Evolutionary conservation across 1,284 basidiomycete genomes (phyloP), one percentile per base, ranked within the genome.

Genomic region (Irpex sp.): DNA sequence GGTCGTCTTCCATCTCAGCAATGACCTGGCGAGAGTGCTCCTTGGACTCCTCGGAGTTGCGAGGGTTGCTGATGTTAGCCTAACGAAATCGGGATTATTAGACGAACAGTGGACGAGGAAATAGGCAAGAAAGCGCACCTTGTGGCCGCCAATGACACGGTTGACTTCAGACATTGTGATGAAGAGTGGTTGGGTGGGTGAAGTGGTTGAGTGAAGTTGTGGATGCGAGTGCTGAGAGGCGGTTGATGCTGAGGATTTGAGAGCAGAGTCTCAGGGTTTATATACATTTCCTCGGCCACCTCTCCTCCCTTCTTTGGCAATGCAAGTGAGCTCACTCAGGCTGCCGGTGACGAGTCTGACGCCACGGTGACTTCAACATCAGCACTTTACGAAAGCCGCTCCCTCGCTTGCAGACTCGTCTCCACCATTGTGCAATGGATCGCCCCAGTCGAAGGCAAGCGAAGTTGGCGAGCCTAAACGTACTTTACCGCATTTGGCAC

Each of bases 11-110:
- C 68, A 81, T 75, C 52, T 78, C 76, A 2, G 78, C 71, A 61
- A 85, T 75, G 13, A 79, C 77, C 63, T 81, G 72, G 47, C 74
- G 76, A 17, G 84, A 83, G 65, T 79, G 78, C 57, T 77, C 73
- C 69, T 85, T 85, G 1, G 83, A 81, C 63, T 82, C 80, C 1
- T 81, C 77, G 9, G 83, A 83, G 59, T 80, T 76, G 15, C 77
- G 75, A 4, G 81, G 80, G 72, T 86, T 85, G 64, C 78, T 74
- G 38, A 82, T 67, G 49, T 76, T 72, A 15, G 80, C 80, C n/a
- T n/a, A n/a, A n/a, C n/a, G n/a, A n/a, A n/a, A n/a, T n/a, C n/a
- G n/a, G n/a, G n/a, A n/a, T n/a, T n/a, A n/a, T n/a, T n/a, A n/a
- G n/a, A n/a, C n/a, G n/a, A n/a, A n/a, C n/a, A 26, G 26, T 4